A percentile compares a stretch with the other conserved stretches of the same genome.
These are phyloP conservation scores for Aurifilum marmelostoma DNA, from an alignment of 2,329 filamentous ascomycete species.

Conservation along the genomic window DNA sequence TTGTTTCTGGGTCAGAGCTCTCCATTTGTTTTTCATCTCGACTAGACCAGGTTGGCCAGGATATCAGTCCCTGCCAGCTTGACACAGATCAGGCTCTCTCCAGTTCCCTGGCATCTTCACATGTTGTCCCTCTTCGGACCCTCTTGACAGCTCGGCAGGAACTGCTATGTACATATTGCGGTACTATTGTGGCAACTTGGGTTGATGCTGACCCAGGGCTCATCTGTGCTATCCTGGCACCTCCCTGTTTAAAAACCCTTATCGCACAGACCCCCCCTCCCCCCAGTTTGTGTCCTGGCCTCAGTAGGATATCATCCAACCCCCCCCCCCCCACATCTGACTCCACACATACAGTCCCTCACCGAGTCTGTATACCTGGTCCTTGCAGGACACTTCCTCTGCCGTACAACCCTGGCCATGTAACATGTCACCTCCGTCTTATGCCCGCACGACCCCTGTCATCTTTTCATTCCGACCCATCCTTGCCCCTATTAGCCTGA, in stretches of 20 bases:
- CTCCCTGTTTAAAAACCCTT: not conserved
- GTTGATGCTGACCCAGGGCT: not conserved
- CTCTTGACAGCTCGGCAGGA: constrained; percentile 1
- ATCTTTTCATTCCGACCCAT: not conserved
- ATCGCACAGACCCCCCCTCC: not conserved
- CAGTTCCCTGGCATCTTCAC: not conserved
- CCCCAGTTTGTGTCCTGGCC: not conserved
- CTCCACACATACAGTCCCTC: not conserved
- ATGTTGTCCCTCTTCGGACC: not conserved
- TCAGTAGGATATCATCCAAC: not conserved
- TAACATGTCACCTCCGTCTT: constrained; percentile 12
- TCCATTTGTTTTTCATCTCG: not conserved
- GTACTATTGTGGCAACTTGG: not conserved
- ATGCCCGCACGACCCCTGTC: constrained; percentile 11
- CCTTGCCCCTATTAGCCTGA: constrained; percentile 10
- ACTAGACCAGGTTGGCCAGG: not conserved
- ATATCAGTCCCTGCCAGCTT: not conserved
- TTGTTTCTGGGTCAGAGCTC: not conserved
- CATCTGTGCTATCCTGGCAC: not conserved
- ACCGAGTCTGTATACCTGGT: not conserved
- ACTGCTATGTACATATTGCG: not conserved
- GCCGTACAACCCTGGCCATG: not conserved
- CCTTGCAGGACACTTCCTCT: not conserved
- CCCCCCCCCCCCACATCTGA: not conserved
- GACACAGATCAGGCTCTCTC: not conserved